A percentile compares a stretch with the other conserved stretches of the same genome.
Conservation (phyloP, 139 green algal genomes). For the Bryopsis sp. region DNA sequence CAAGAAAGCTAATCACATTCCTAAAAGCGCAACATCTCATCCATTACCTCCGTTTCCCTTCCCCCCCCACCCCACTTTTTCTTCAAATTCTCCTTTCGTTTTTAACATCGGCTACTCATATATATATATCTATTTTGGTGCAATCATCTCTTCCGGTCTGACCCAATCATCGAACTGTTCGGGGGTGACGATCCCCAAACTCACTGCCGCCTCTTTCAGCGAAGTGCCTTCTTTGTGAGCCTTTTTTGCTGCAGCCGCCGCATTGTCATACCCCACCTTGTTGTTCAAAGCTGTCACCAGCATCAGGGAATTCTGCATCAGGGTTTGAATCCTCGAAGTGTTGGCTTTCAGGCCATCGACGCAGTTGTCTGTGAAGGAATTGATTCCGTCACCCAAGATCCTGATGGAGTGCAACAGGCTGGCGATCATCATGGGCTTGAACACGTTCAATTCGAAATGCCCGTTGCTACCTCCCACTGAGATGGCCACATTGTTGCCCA, state of each 20-base stretch:
- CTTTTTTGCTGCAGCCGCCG: conserved; percentile 87
- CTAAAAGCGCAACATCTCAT: too few relatives aligned
- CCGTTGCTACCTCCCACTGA: conserved; percentile 65
- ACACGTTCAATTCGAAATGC: conserved; percentile 96
- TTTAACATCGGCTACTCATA: too few relatives aligned
- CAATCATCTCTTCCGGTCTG: conserved; percentile 80
- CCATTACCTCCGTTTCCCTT: too few relatives aligned
- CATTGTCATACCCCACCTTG: conserved; percentile 89
- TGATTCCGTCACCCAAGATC: conserved; percentile 69
- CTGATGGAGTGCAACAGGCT: conserved; percentile 42
- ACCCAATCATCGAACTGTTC: conserved; percentile 86
- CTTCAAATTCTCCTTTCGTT: too few relatives aligned
- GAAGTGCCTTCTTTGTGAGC: conserved; percentile 85
- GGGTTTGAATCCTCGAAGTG: conserved; percentile 55
- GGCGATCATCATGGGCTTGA: conserved; percentile 81
- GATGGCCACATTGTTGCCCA: conserved; percentile 84
- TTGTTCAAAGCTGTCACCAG: conserved; percentile 92
- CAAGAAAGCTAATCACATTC: too few relatives aligned
- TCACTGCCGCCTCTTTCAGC: conserved; percentile 75
- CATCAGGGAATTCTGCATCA: conserved; percentile 91
- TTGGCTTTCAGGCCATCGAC: conserved; percentile 77
- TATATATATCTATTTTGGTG: conserved; percentile 39
- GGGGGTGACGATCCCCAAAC: conserved; percentile 54
- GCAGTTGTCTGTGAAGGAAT: conserved; percentile 73
- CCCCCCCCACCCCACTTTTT: too few relatives aligned